phyloP scores from a whole-genome alignment of 306 rosid genomes.

The Mimosa bimucronata region DNA sequence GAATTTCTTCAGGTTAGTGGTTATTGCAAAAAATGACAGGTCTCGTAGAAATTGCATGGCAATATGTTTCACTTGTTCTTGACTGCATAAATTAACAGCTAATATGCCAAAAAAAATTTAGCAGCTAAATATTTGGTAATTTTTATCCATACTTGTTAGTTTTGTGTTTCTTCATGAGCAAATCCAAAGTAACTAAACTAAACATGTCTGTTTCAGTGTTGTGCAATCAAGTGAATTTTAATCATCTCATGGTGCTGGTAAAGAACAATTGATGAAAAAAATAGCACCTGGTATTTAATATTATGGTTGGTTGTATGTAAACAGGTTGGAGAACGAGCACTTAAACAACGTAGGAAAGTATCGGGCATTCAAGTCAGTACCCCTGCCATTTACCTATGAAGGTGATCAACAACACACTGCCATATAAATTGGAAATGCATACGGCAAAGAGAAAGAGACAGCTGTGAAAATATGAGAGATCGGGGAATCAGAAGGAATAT shows the following conservation, averaged over 20 bases:
- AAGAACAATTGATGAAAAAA: not conserved
- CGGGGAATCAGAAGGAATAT: not conserved
- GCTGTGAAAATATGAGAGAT: not conserved
- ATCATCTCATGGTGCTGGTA: not conserved
- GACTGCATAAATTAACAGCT: not conserved
- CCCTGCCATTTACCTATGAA: slow-evolving; percentile 67
- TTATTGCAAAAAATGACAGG: not conserved
- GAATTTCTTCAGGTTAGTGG: slow-evolving; percentile 75
- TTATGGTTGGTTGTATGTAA: slow-evolving; percentile 18
- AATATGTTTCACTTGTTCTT: not conserved
- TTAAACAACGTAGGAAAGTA: slow-evolving; percentile 78
- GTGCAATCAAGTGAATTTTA: not conserved
- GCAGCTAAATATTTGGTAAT: not conserved
- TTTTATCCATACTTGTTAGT: not conserved
- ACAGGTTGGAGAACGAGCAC: slow-evolving; percentile 71
- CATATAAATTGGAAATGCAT: slow-evolving; percentile 25
- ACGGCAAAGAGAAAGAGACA: not conserved
- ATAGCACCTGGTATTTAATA: not conserved
- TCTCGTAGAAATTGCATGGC: not conserved
- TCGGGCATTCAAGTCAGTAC: slow-evolving; percentile 75
- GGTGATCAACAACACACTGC: slow-evolving; percentile 35
- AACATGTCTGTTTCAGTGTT: not conserved
- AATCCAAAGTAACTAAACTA: not conserved
- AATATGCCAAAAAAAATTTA: too few species aligned
- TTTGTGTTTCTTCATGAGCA: not conserved